Evolutionary conservation across 1,284 basidiomycete species (phyloP), one percentile per base, ranked within the genome.

Genomic region (Rhodotorula sp.): DNA sequence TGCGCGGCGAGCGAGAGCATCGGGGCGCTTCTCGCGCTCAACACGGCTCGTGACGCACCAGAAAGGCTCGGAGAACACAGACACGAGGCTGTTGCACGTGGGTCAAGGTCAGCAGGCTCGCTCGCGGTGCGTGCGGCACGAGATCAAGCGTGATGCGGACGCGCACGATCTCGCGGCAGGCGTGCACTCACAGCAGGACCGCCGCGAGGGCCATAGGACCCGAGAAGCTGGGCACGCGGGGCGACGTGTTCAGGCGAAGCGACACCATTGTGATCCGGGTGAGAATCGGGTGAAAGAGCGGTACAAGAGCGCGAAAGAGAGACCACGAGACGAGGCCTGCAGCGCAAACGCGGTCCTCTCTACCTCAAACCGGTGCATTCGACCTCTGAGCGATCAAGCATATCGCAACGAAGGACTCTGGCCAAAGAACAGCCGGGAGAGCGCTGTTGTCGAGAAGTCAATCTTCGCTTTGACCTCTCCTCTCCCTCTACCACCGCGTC

Each of bases 211-310:
- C 67, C 52, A 74, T 65, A 34, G 73, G 73, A 4, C 73, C 73
- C 12, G 59, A 64, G 70, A 74, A 74, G 21, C 67, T 70, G 27
- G 73, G 73, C 13, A 74, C 73, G 23, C 73, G 73, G 1, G 70
- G 70, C n/a, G 70, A 72, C 14, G 66, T 74, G 65, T 74, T 74
- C 25, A 72, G 48, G 61, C 73, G 67, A 19, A 74, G 67, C 19
- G 65, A 72, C 23, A 72, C 73, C 70, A 64, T 69, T 27, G 48
- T 53, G 25, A 13, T 21, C 7, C 1, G 25, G 9, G 27, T 2
- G 54, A 1, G 27, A 4, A 50, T 16, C 8, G 42, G 57, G 23
- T 14, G 67, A 56, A 42, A 34, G 12, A 34, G 45, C 34, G 57
- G 42, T 27, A 3, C 27, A 46, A n/a, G 52, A 52, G 50, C 17